Base-by-base conservation (phyloP, 1,284 basidiomycete genomes). In the Takashimella koratensis region DNA sequence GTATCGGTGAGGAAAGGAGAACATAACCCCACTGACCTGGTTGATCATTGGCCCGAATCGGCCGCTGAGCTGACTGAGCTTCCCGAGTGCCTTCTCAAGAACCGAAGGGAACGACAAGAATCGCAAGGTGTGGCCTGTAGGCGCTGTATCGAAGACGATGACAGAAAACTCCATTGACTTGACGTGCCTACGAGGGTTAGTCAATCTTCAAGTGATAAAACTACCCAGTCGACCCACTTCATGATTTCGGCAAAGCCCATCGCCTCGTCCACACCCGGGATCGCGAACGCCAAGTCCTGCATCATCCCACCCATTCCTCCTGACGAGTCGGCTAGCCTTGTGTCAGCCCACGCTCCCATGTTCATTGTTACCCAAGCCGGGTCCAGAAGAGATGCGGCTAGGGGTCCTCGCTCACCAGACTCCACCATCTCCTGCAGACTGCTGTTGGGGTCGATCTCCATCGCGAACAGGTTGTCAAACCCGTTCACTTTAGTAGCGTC, bases 211-310 rank as follows among this genome's bases (percentile, higher is more conserved):
- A 13, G 16, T 26, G 52, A 25, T 44, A 22, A 4, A 11, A 10
- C 10, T 3, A 42, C n/a, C n/a, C 19, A 6, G 42, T 21, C 16
- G 11, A 78, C 83, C 58, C 58, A 93, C 91, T 98, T 98, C 96
- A 98, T 99, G 76, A 99, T 96, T 77, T 99, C 95, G 0, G 95
- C 96, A 67, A 99, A 99, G 56, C 93, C 95, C 95, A 99, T 98
- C 3, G 95, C 95, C 77, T 99, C 95, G 71, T 99, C 95, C 1
- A 99, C 95, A 78, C 95, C 95, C 0, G 95, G 95, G 57, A 99
- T 98, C 1, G 96, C 94, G 69, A 98, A 99, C 0, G 95, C 96
- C 40, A 98, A 82, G 77, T 98, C 95, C 75, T 98, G 95, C 92
- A 98, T 97, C 90, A 99, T 98, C 60, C 88, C 86, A 30, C 92